These are phyloP conservation scores for Lipomyces lipofer DNA, from an alignment of 805 yeast genomes.

Conservation along the genomic window DNA sequence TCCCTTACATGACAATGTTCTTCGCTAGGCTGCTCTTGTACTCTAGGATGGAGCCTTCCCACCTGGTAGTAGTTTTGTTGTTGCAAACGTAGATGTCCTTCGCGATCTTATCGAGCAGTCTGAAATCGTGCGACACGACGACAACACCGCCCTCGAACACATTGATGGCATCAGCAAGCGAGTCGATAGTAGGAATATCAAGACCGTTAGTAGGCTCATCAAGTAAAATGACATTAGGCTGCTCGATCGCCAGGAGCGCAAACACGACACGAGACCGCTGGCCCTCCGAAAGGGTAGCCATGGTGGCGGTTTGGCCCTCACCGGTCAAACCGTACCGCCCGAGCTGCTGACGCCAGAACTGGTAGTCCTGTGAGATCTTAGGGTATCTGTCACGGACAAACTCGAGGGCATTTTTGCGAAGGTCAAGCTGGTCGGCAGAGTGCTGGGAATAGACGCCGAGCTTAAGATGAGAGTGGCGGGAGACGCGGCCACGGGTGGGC, in stretches of 20 bases:
- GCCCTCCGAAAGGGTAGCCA: slow-evolving; percentile 98
- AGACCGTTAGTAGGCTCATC: slow-evolving; percentile 99
- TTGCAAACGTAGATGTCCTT: slow-evolving; percentile 96
- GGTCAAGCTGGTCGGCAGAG: slow-evolving; percentile 96
- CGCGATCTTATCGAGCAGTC: slow-evolving; percentile 94
- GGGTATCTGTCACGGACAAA: slow-evolving; percentile 95
- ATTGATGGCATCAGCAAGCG: slow-evolving; percentile 93
- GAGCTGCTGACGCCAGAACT: slow-evolving; percentile 91
- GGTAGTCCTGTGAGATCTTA: slow-evolving; percentile 91
- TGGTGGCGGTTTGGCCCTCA: slow-evolving; percentile 96
- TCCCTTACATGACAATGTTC: slow-evolving; percentile 60
- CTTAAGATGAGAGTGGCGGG: slow-evolving; percentile 95
- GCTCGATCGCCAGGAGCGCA: slow-evolving; percentile 90
- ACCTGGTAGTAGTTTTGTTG: slow-evolving; percentile 90
- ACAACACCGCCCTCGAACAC: slow-evolving; percentile 97
- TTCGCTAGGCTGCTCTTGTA: slow-evolving; percentile 94
- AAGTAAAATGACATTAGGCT: slow-evolving; percentile 89
- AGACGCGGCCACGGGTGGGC: slow-evolving; percentile 92
- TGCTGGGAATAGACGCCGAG: slow-evolving; percentile 99
- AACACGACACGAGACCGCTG: slow-evolving; percentile 99
- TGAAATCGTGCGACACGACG: slow-evolving; percentile 98
- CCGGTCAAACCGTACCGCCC: slow-evolving; percentile 99
- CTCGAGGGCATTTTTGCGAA: slow-evolving; percentile 92
- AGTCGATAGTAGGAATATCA: slow-evolving; percentile 97
- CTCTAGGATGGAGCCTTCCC: slow-evolving; percentile 89